Evolutionary conservation across 805 yeast species (phyloP).

Genomic region (Suhomyces tanzawaensis): DNA sequence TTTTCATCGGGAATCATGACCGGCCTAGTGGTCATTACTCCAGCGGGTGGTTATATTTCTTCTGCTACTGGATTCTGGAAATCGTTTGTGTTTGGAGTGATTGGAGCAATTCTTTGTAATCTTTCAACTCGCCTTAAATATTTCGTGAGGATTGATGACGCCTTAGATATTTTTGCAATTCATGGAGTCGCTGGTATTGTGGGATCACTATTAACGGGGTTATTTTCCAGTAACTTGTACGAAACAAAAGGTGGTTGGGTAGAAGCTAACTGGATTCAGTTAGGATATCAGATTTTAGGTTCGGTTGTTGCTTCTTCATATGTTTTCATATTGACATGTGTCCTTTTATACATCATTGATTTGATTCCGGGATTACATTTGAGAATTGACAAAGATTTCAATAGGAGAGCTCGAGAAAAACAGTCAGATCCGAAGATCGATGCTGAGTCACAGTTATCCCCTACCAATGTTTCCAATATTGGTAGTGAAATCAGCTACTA

Average conservation of each 20-base stretch:
- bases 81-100: conserved; percentile 35
- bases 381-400: conserved; percentile 39
- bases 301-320: conserved; percentile 32
- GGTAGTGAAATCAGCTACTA: conserved; percentile 8
- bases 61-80: conserved; percentile 39
- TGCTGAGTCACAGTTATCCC: conserved; percentile 16
- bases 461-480: conserved; percentile 4
- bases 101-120: conserved; percentile 38
- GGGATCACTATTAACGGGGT: conserved; percentile 40
- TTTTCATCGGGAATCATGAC: conserved; percentile 41
- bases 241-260: conserved; percentile 42
- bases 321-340: conserved; percentile 31
- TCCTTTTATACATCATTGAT: conserved; percentile 36
- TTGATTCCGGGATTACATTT: conserved; percentile 40
- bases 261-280: conserved; percentile 37
- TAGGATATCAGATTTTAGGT: conserved; percentile 41
- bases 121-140: conserved; percentile 40
- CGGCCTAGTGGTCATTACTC: conserved; percentile 43
- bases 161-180: conserved; percentile 42
- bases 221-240: conserved; percentile 34
- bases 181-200: conserved; percentile 43
- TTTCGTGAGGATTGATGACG: conserved; percentile 39
- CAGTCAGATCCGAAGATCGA: conserved; percentile 6
- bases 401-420: conserved; percentile 25
- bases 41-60: conserved; percentile 42